Base-by-base conservation (phyloP, 2,329 filamentous ascomycete species). In the Lecanicillium sp. region DNA sequence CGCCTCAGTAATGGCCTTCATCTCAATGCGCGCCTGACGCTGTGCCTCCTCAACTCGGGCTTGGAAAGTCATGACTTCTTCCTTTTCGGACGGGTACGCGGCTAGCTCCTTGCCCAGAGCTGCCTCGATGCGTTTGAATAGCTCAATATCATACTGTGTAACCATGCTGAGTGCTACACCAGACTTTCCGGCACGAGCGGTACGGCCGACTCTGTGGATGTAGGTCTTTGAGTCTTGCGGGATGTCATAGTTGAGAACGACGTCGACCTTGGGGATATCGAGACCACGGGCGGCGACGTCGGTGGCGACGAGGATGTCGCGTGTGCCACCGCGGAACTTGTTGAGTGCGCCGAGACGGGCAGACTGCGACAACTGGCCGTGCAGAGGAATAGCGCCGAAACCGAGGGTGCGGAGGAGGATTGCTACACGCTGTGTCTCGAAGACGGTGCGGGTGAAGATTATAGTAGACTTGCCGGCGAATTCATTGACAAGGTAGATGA, bases 271-370 rank as follows among this genome's bases (percentile, higher is more conserved):
- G 11, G 88, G 88, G 33, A 95, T 94, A 67, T 95, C 89, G 6
- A 95, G 71, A 70, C 89, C 90, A 57, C 89, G 80, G 1, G 89
- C 85, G 2, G 89, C 89, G n/a, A 95, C 86, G 57, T 95, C 89
- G 0, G 89, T 95, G 9, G 88, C 88, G 4, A 95, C 84, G 4
- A 98, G 75, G 29, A 98, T 90, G 48, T 94, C 79, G 30, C 88
- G 73, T n/a, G 74, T 77, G 7, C 81, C 79, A 3, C 83, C 71
- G 39, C 83, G 80, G 71, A 98, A 96, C 58, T 96, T 96, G 57
- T 84, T 85, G 8, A 98, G 69, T 0, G 92, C 85, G 6, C 87
- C 89, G 1, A 96, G 67, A 48, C 92, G 86, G 13, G 85, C 75
- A 2, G 85, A 85, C 58, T 98, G 92, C 2, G 80, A 88, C 36